Evolutionary conservation across 2,329 filamentous ascomycete genomes (phyloP), one percentile per base, ranked within the genome.

Genomic region (Hypoxylon sp.): DNA sequence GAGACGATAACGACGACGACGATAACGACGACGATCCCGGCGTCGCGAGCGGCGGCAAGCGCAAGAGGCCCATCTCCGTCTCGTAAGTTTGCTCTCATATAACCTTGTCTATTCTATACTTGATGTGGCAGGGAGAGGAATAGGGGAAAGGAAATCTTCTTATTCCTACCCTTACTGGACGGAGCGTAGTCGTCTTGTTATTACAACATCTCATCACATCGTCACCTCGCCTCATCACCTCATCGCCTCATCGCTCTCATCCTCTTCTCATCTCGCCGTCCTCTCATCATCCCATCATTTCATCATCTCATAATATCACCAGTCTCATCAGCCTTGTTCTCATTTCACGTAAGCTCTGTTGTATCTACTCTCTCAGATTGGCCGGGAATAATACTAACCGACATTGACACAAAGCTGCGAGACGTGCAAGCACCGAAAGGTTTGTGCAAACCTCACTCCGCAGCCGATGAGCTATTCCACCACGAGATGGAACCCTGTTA

Each of bases 341-440:
- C 10, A 46, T 21, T 11, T 10, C 31, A 40, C 5, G 23, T 10
- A 37, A 17, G 13, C 20, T 27, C 33, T 5, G 7, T 41, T 27
- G 17, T 31, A 52, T 46, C 21, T 42, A 3, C 47, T 21, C 42
- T 43, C 18, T 47, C 21, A 38, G 26, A 26, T 55, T 33, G 21
- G 31, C 11, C 24, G 51, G 35, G 55, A 66, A 65, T 31, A 66
- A 66, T 49, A 68, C 79, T 80, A 74, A 81, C 68, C 50, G 49
- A 27, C 56, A 9, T 63, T 73, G 42, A 69, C 70, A 74, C 38
- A 20, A 60, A 88, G 86, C 69, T 88, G 90, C 70, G 90, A 93
- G 75, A 81, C 90, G 48, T 92, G 90, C 78, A 92, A 93, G 75
- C 87, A 90, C 73, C 81, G 90, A 77, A 94, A 93, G 81, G 89